Evolutionary conservation across 2,329 filamentous ascomycete genomes (phyloP).

Genomic region (Chaetomium sp.): DNA sequence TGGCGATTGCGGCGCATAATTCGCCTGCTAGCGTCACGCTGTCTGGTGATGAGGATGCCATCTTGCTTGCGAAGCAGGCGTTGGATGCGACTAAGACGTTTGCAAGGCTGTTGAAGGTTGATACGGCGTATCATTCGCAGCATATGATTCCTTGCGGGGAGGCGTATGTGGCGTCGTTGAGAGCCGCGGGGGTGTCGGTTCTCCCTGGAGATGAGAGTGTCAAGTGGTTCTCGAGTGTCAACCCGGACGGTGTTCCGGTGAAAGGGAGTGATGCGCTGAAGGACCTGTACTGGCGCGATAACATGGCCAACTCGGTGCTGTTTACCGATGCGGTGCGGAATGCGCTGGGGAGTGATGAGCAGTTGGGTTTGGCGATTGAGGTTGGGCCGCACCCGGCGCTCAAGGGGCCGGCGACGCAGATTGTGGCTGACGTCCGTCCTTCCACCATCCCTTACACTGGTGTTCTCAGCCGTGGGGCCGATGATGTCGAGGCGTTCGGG

Average conservation of each 20-base stretch:
- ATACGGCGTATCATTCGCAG: constrained; percentile 27
- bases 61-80: constrained; percentile 10
- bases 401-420: constrained; percentile 29
- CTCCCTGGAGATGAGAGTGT: neutral
- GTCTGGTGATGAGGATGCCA: constrained; percentile 26
- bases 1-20: constrained; percentile 31
- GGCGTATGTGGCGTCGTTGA: constrained; percentile 15
- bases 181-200: neutral
- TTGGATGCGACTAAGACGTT: constrained; percentile 17
- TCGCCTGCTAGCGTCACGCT: constrained; percentile 33
- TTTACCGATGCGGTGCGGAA: constrained; percentile 19
- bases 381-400: constrained; percentile 36
- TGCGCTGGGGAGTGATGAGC: neutral
- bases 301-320: constrained; percentile 21
- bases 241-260: neutral
- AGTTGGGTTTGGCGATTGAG: constrained; percentile 25
- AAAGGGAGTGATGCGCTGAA: neutral
- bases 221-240: constrained; percentile 1
- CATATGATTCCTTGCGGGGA: constrained; percentile 24
- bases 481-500: constrained; percentile 2
- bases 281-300: constrained; percentile 21
- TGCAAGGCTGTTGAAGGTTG: constrained; percentile 20
- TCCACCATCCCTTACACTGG: constrained; percentile 1
- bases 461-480: neutral
- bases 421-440: neutral